A percentile compares a stretch with the other conserved stretches of the same genome.
These are phyloP conservation scores for Aphanocladium album DNA, from an alignment of 2,329 filamentous ascomycete genomes.

Conservation along the genomic window DNA sequence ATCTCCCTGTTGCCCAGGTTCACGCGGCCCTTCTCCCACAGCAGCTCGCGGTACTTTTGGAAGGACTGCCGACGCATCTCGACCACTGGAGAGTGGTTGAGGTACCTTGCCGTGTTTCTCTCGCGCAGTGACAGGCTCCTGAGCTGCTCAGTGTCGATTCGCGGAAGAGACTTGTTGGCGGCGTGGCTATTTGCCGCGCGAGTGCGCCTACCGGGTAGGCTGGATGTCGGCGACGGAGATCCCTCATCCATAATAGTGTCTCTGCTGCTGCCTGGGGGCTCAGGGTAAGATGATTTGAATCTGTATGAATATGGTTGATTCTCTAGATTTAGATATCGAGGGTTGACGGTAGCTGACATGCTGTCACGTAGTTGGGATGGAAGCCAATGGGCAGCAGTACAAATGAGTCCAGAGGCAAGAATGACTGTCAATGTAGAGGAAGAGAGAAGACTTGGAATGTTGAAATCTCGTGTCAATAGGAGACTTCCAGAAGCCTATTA, in stretches of 20 bases:
- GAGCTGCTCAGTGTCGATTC: slow-evolving; percentile 1
- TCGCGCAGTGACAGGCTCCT: not conserved
- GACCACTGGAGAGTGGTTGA: not conserved
- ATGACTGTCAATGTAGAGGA: no score
- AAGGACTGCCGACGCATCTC: slow-evolving; percentile 19
- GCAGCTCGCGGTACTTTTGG: slow-evolving; percentile 20
- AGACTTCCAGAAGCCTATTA: not conserved
- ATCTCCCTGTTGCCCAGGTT: slow-evolving; percentile 16
- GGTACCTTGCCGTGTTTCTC: not conserved
- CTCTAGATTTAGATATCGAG: not conserved
- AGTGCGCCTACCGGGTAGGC: not conserved
- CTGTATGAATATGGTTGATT: not conserved
- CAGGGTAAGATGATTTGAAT: not conserved
- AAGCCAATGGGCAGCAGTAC: no score
- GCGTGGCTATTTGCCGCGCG: not conserved
- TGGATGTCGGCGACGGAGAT: not conserved
- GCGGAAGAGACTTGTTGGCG: not conserved
- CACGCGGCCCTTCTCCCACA: slow-evolving; percentile 18
- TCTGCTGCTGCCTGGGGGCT: not conserved
- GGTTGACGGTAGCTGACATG: not conserved
- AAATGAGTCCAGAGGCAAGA: no score
- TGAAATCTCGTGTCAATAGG: not conserved
- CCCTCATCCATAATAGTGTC: not conserved
- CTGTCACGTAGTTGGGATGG: not conserved
- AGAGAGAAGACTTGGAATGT: not conserved